Evolutionary conservation across 352 stramenopile species (phyloP), one percentile per base, ranked within the genome.

Genomic region (Phytophthora parvispora): DNA sequence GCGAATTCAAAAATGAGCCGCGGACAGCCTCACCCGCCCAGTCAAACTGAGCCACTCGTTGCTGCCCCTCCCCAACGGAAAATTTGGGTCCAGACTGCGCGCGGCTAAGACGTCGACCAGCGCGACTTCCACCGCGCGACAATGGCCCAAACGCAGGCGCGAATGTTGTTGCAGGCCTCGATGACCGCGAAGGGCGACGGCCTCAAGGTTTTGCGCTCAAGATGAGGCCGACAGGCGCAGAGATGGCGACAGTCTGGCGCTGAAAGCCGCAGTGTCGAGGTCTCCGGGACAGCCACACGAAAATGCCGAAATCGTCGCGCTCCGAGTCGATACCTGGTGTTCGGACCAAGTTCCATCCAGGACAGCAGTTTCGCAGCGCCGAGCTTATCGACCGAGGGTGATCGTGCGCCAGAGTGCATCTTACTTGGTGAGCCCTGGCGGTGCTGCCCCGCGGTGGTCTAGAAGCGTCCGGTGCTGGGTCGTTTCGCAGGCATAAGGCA

Each of bases 31-130:
- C 16, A 31, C 27, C 7, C 12, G n/a, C 31, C 27, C 28, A 27
- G 32, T 2, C 51, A 20, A 50, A 69, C 42, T 57, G 22, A 49
- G 22, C 24, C 38, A 48, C 38, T 28, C 29, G 24, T 60, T 24
- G n/a, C n/a, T n/a, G n/a, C 18, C 2, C 7, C 24, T 18, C 20
- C 16, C 12, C 24, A 61, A 50, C 57, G 29, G 49, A 63, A 62
- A 60, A 48, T 62, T 67, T 72, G 16, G 48, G 40, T 43, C 5
- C 47, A 59, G 58, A 52, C 48, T 45, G 13, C 42, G 56, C 43
- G 51, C 29, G 40, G 40, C 40, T 48, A 48, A 48, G 40, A 48
- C 40, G n/a, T 60, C 22, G 56, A 55, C 29, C 24, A 59, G 12
- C 49, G 34, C 48, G 24, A 40, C 31, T 15, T 54, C 40, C 40